Conservation (phyloP, 1,139 yeast genomes). For the Protomyces arabidopsidicola region DNA sequence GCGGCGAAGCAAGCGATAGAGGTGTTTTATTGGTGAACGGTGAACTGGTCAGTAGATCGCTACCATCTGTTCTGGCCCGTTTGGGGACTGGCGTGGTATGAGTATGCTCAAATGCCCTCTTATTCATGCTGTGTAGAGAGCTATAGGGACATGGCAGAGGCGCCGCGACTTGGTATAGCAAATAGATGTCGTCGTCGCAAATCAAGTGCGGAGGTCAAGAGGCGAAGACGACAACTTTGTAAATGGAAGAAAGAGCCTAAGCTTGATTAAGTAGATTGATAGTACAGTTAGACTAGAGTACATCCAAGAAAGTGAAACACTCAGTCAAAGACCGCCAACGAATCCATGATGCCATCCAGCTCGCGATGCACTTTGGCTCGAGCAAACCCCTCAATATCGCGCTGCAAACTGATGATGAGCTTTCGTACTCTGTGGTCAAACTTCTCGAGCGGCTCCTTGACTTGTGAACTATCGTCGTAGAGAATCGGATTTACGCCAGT, state of each 20-base stretch:
- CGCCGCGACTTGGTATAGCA: too few species aligned
- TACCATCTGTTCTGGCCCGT: neutral
- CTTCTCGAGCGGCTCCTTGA: neutral
- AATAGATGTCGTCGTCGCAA: too few species aligned
- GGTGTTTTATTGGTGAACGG: neutral
- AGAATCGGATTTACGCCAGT: neutral
- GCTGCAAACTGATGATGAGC: constrained; percentile 1
- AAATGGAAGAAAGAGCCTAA: too few species aligned
- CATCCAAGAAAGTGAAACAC: neutral
- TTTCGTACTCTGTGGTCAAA: constrained; percentile 1
- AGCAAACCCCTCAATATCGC: constrained; percentile 13
- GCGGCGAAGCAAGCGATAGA: neutral
- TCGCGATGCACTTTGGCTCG: constrained; percentile 14
- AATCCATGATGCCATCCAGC: constrained; percentile 13
- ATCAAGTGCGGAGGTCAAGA: too few species aligned
- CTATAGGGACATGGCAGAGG: too few species aligned
- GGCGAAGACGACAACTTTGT: too few species aligned
- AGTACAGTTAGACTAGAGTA: neutral
- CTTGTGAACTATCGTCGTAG: neutral
- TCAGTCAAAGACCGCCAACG: neutral
- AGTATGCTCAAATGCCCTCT: neutral
- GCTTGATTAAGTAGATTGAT: neutral
- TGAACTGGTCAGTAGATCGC: neutral
- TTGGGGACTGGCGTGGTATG: neutral
- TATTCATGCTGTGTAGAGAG: neutral